Evolutionary conservation across 805 yeast species (phyloP).

Genomic region (Pichia phayaonensis): DNA sequence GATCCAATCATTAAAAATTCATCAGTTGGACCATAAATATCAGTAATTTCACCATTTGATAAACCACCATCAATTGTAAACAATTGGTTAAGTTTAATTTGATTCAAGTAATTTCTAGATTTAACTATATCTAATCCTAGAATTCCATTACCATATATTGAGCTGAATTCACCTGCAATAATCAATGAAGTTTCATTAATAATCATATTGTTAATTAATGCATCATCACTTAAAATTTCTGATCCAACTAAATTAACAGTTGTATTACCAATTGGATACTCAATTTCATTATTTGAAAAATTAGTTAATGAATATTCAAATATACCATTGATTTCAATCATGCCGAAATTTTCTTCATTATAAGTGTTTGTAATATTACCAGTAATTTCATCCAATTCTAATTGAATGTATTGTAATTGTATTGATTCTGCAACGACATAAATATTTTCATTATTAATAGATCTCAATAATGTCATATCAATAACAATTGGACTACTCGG

Average conservation of each 20-base stretch:
- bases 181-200: conserved; percentile 29
- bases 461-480: conserved; percentile 31
- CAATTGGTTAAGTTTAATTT: conserved; percentile 5
- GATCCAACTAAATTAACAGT: conserved; percentile 36
- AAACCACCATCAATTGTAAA: conserved; percentile 30
- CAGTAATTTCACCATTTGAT: conserved; percentile 26
- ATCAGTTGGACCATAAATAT: conserved; percentile 20
- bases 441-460: conserved; percentile 29
- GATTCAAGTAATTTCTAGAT: conserved; percentile 14
- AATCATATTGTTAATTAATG: conserved; percentile 33
- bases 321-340: conserved; percentile 50
- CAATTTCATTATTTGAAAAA: conserved; percentile 31
- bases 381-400: conserved; percentile 8
- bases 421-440: conserved; percentile 64
- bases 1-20: conserved; percentile 40
- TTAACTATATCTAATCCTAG: conserved; percentile 25
- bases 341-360: not conserved
- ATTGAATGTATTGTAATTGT: conserved; percentile 34
- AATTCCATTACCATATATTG: conserved; percentile 32
- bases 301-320: conserved; percentile 76
- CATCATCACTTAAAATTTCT: conserved; percentile 28
- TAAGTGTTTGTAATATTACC: conserved; percentile 1
- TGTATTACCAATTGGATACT: conserved; percentile 38
- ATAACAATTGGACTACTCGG: conserved; percentile 31
- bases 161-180: conserved; percentile 43